Percentiles rank a stretch among this genome's conserved stretches.
Conservation (phyloP, 139 green algal species). For the Diplosphaera chodatii region DNA sequence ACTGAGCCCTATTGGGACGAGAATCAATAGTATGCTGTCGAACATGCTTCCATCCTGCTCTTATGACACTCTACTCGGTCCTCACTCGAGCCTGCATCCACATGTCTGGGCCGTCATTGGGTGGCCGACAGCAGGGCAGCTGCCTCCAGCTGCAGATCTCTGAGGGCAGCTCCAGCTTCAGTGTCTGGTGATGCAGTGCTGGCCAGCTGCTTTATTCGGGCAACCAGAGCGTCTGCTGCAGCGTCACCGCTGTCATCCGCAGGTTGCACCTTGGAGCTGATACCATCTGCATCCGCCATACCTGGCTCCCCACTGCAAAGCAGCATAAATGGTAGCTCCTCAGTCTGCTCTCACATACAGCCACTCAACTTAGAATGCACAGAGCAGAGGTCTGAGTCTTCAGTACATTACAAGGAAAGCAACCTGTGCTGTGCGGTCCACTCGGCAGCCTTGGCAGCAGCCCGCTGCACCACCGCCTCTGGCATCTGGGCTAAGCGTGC, state of each 20-base stretch:
- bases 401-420: neutral
- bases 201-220: neutral
- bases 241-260: neutral
- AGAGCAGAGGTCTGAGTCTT: neutral
- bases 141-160: neutral
- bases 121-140: neutral
- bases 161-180: neutral
- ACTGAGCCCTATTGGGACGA: no score
- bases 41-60: no score
- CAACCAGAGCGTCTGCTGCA: neutral
- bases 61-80: no score
- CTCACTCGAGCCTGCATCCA: no score
- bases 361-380: neutral
- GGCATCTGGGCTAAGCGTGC: constrained; percentile 74
- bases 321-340: no score
- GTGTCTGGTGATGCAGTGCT: neutral
- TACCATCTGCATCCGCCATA: neutral
- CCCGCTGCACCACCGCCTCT: constrained; percentile 17
- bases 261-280: no score
- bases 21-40: no score
- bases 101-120: neutral
- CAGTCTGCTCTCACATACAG: neutral
- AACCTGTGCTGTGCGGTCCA: neutral
- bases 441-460: constrained; percentile 12
- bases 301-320: neutral